Evolutionary conservation across 352 stramenopile genomes (phyloP).

Genomic region (Lagenidium sp.): DNA sequence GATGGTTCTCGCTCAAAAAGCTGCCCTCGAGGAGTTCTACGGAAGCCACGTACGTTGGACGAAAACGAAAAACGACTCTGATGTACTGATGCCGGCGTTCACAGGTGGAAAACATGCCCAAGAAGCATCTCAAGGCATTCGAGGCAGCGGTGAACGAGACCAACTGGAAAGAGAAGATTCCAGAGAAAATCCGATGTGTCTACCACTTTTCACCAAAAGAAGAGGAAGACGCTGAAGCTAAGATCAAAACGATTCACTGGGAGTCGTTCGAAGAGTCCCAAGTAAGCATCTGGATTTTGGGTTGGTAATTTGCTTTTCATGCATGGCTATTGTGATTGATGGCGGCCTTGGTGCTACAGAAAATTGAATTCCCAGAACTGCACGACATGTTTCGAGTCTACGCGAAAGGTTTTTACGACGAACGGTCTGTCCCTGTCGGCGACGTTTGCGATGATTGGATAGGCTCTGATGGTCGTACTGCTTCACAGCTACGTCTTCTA

Average conservation of each 20-base stretch:
- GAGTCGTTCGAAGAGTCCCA: slow-evolving; percentile 55
- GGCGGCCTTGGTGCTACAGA: no score
- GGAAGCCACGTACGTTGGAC: slow-evolving; percentile 37
- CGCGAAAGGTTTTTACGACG: slow-evolving; percentile 61
- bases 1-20: slow-evolving; percentile 46
- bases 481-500: slow-evolving; percentile 38
- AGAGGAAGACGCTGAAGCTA: slow-evolving; percentile 42
- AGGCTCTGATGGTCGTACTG: neutral
- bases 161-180: slow-evolving; percentile 62
- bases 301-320: no score
- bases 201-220: slow-evolving; percentile 63
- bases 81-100: neutral
- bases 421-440: slow-evolving; percentile 20
- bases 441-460: neutral
- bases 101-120: slow-evolving; percentile 48
- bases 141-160: slow-evolving; percentile 38
- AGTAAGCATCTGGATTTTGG: no score
- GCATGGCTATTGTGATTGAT: no score
- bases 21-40: slow-evolving; percentile 51
- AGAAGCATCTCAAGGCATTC: slow-evolving; percentile 51
- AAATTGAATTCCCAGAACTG: slow-evolving; percentile 43
- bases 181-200: slow-evolving; percentile 65
- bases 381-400: slow-evolving; percentile 52
- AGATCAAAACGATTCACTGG: slow-evolving; percentile 44
- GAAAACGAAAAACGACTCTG: neutral